Evolutionary conservation across 1,284 basidiomycete genomes (phyloP).

Genomic region (Bjerkandera adusta): DNA sequence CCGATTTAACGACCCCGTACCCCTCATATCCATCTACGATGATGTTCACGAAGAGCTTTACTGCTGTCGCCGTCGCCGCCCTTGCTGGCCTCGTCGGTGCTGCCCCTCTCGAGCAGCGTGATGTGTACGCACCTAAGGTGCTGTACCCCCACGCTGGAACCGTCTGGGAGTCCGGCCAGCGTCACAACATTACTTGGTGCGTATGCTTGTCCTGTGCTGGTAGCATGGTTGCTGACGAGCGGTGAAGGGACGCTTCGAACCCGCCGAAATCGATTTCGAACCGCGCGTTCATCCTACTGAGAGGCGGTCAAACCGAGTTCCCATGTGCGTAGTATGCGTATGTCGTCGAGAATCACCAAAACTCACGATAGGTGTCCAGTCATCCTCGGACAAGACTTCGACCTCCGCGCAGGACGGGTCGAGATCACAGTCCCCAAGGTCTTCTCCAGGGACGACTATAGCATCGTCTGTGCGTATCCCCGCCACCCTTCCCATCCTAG

Average conservation of each 20-base stretch:
- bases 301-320: conserved; percentile 5
- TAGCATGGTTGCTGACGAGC: background rate
- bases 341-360: too few species aligned
- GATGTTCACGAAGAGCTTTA: conserved; percentile 4
- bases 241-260: conserved; percentile 37
- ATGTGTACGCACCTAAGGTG: conserved; percentile 15
- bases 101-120: conserved; percentile 4
- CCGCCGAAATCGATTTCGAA: conserved; percentile 45
- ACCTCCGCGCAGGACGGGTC: conserved; percentile 6
- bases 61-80: background rate
- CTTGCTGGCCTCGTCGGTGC: conserved; percentile 3
- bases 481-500: background rate
- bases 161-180: conserved; percentile 17
- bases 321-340: background rate
- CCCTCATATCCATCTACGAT: too few species aligned
- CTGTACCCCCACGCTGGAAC: conserved; percentile 16
- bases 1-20: too few species aligned
- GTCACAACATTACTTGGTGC: conserved; percentile 20
- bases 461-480: conserved; percentile 10
- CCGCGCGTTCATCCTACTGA: conserved; percentile 20
- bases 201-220: too few species aligned
- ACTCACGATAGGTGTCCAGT: too few species aligned
- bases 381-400: conserved; percentile 8
- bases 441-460: conserved; percentile 8
- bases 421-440: conserved; percentile 6